Conservation (phyloP, 768 basidiomycete species). For the Tulasnella sp. region DNA sequence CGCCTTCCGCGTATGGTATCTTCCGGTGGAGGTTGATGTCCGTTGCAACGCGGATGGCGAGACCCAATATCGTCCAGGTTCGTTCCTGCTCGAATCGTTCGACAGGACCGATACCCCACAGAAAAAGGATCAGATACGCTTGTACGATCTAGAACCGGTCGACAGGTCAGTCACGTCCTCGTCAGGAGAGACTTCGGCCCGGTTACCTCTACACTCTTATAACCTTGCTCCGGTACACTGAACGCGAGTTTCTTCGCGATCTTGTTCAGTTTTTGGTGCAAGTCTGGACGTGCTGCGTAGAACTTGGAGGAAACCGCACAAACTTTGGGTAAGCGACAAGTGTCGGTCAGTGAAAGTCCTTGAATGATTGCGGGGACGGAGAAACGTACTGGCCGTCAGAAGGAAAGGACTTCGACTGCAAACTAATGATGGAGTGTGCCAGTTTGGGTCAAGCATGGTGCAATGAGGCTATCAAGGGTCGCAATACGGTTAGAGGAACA, state of each 20-base stretch:
- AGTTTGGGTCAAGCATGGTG: slow-evolving; percentile 69
- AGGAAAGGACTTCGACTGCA: slow-evolving; percentile 93
- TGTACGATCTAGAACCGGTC: slow-evolving; percentile 57
- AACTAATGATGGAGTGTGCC: slow-evolving; percentile 89
- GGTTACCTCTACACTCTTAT: slow-evolving; percentile 74
- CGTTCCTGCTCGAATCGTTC: slow-evolving; percentile 95
- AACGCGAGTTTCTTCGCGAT: slow-evolving; percentile 84
- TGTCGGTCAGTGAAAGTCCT: not conserved
- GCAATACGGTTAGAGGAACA: slow-evolving; percentile 15
- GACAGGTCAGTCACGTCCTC: not conserved
- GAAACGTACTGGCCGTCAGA: slow-evolving; percentile 70
- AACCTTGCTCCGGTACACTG: slow-evolving; percentile 70
- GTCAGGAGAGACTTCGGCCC: not conserved
- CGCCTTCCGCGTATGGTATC: slow-evolving; percentile 43
- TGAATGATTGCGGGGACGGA: not conserved
- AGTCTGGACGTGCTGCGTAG: slow-evolving; percentile 68
- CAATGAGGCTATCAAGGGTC: slow-evolving; percentile 48
- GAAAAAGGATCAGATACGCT: slow-evolving; percentile 76
- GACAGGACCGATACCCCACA: slow-evolving; percentile 91
- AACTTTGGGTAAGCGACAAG: slow-evolving; percentile 37
- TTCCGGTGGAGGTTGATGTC: slow-evolving; percentile 94
- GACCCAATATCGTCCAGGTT: slow-evolving; percentile 82
- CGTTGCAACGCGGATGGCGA: slow-evolving; percentile 73
- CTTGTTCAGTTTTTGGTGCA: slow-evolving; percentile 68
- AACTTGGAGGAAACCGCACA: slow-evolving; percentile 93